Conservation (phyloP, 768 basidiomycete genomes). For the Mycena venus region DNA sequence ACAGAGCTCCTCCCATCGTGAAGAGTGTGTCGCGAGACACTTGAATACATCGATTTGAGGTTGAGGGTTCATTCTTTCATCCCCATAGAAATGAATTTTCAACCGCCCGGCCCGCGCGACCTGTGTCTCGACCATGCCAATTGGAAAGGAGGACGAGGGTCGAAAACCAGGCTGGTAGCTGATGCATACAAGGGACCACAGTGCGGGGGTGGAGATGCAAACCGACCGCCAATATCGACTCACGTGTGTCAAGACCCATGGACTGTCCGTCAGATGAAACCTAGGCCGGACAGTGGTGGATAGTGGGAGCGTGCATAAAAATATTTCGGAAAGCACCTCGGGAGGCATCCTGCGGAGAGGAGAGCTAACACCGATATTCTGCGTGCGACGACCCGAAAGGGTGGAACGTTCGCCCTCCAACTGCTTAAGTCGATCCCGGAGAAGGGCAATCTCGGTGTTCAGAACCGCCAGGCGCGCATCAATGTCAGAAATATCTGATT, state of each 20-base stretch:
- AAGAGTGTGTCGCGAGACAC: not conserved
- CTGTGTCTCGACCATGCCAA: not conserved
- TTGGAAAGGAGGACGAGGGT: not conserved
- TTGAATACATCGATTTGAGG: not conserved
- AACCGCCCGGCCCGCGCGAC: not conserved
- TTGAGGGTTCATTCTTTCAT: not conserved
- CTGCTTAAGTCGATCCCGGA: not conserved
- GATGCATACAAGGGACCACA: not conserved
- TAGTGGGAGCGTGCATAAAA: not conserved
- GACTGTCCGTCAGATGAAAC: not conserved
- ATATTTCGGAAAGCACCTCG: constrained; percentile 5
- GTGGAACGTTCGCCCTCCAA: not conserved
- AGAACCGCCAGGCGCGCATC: not conserved
- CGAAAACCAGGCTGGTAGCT: not conserved
- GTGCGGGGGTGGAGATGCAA: not conserved
- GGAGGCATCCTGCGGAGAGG: constrained; percentile 6
- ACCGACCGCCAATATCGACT: not conserved
- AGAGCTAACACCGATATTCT: not conserved
- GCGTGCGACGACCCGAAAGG: not conserved
- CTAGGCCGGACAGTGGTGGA: not conserved
- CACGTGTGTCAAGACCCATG: not conserved
- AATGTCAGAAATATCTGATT: not conserved
- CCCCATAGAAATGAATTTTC: not conserved
- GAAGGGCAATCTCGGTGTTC: not conserved
- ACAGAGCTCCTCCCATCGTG: not conserved